phyloP scores from a whole-genome alignment of 306 rosid species.

The Prunus armeniaca region DNA sequence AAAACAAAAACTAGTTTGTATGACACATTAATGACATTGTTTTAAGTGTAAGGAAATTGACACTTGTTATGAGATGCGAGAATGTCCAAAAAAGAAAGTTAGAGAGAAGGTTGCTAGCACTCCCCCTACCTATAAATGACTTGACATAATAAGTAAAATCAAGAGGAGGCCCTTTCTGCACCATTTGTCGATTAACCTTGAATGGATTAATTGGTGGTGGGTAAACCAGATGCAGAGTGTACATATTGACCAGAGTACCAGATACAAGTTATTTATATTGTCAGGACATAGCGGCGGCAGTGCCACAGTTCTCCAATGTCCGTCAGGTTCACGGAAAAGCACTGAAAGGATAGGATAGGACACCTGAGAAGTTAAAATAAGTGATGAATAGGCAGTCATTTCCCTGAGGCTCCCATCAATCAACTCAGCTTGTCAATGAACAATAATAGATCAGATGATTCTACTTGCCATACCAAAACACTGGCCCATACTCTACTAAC shows the following conservation, averaged over 20 bases:
- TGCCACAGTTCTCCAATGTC: conserved; percentile 54
- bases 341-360: conserved; percentile 45
- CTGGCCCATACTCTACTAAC: not conserved
- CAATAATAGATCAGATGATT: no score
- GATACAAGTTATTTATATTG: conserved; percentile 28
- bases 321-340: conserved; percentile 44
- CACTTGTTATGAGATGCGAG: no score
- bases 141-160: conserved; percentile 39
- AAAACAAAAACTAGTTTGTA: no score
- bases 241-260: conserved; percentile 44
- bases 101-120: no score
- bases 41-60: no score
- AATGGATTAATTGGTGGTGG: conserved; percentile 46
- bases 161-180: conserved; percentile 32
- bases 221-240: conserved; percentile 51
- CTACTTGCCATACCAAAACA: not conserved
- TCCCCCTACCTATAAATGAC: conserved; percentile 32
- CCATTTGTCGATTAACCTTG: conserved; percentile 41
- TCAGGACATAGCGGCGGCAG: conserved; percentile 37
- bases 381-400: not conserved
- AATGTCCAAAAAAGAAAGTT: no score
- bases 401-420: not conserved
- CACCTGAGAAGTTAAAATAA: conserved; percentile 45
- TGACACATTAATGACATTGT: no score
- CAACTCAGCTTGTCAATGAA: no score